Evolutionary conservation across 2,329 filamentous ascomycete genomes (phyloP), one percentile per base, ranked within the genome.

Genomic region (Chaetoscypha palmicola): DNA sequence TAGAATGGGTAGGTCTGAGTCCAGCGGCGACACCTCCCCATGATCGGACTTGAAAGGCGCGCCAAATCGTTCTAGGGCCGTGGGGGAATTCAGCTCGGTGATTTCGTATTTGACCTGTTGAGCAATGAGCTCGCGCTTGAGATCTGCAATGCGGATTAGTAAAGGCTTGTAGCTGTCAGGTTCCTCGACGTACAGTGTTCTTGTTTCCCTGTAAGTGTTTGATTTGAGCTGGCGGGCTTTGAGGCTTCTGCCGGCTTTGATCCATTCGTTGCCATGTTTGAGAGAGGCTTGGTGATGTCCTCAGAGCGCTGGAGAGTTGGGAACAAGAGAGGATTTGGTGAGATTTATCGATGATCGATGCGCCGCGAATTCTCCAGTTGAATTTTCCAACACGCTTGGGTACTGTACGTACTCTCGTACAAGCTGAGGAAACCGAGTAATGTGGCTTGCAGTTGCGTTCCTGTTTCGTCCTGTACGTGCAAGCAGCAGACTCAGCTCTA

Each of bases 61-160:
- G 47, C 92, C 92, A 64, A 98, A 98, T 56, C 92, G 81, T 61
- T 89, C 89, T 39, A 98, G 77, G 40, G 92, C 92, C 2, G 92
- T 98, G 5, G 92, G 89, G 16, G 89, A 94, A 65, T 92, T 94
- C 55, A 98, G 81, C 67, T 97, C 92, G 51, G 75, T 76, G 61
- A 98, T 94, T 67, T 98, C 92, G 68, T 76, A 86, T 64, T 83
- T 79, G 50, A 92, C 90, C 70, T 98, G 91, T 61, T 87, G 80
- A 41, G 85, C 83, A 51, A 98, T 81, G 59, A 98, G 83, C 65
- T 98, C 92, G 61, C 92, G 82, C 69, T 98, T 98, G 55, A 98
- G 81, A 63, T 98, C 89, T 94, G 61, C 12, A 23, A 24, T 22
- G 37, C 26, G 3, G 14, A 40, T 38, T 21, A 26, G 8, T 2